Percentiles rank a stretch among this genome's conserved stretches.
phyloP scores from a whole-genome alignment of 192 early-diverging fungal species.

The Coemansia nantahalensis region DNA sequence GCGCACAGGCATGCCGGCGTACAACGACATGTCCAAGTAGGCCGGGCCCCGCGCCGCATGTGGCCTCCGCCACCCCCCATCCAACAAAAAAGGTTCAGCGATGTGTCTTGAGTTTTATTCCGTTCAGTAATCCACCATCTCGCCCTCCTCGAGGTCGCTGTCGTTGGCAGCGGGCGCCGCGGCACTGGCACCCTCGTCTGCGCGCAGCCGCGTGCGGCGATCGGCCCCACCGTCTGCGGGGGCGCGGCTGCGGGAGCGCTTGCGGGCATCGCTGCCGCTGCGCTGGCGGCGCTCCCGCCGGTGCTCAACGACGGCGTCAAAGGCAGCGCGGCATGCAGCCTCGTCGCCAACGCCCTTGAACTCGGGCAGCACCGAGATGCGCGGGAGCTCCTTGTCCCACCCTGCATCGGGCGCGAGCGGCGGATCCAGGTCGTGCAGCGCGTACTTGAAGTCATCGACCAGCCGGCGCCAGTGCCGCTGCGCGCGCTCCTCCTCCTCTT shows the following conservation, averaged over 20 bases:
- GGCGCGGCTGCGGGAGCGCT: constrained; percentile 31
- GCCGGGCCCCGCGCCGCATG: no score
- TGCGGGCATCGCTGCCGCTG: constrained; percentile 16
- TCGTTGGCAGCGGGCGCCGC: neutral
- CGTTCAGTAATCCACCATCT: constrained; percentile 23
- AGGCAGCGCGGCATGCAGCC: constrained; percentile 62
- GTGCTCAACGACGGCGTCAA: constrained; percentile 67
- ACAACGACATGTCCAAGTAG: no score
- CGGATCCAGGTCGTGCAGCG: constrained; percentile 67
- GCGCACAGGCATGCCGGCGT: no score
- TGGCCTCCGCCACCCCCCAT: no score
- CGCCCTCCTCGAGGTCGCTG: constrained; percentile 48
- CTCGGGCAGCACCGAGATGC: constrained; percentile 49
- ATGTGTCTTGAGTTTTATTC: neutral
- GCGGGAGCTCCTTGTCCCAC: constrained; percentile 65
- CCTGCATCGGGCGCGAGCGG: constrained; percentile 55
- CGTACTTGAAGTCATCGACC: constrained; percentile 73
- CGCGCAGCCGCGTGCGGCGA: neutral
- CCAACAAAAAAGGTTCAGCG: no score
- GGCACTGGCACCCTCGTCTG: neutral
- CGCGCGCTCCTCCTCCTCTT: constrained; percentile 70
- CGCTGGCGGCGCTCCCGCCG: constrained; percentile 52
- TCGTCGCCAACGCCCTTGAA: constrained; percentile 68
- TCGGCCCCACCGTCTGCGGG: neutral
- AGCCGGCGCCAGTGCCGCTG: constrained; percentile 68